Evolutionary conservation across 352 stramenopile species (phyloP).

Genomic region (Globisporangium mamillatum): DNA sequence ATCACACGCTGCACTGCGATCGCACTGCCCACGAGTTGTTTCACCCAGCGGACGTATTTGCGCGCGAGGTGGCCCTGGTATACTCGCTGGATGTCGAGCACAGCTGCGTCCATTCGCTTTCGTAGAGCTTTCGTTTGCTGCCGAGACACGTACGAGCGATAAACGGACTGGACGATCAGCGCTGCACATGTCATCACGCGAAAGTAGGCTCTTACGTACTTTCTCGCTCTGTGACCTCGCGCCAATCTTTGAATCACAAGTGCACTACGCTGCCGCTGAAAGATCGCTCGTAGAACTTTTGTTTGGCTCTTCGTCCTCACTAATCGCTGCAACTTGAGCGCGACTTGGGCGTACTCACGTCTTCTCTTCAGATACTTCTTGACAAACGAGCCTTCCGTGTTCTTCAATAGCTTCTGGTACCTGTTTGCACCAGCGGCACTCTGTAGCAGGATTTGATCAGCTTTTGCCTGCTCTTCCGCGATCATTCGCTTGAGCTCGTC

Average conservation of each 20-base stretch:
- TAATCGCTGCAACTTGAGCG: constrained; percentile 52
- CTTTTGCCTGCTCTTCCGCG: constrained; percentile 43
- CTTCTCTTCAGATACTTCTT: constrained; percentile 58
- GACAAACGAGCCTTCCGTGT: constrained; percentile 53
- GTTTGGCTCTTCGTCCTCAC: constrained; percentile 44
- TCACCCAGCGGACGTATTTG: constrained; percentile 39
- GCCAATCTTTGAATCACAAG: constrained; percentile 61
- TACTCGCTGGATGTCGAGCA: constrained; percentile 45
- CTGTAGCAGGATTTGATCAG: constrained; percentile 11
- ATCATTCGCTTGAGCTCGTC: constrained; percentile 77
- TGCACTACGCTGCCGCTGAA: constrained; percentile 36
- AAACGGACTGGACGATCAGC: constrained; percentile 68
- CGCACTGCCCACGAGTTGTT: constrained; percentile 38
- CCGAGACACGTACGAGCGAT: constrained; percentile 48
- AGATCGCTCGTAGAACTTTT: constrained; percentile 43
- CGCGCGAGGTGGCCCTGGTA: constrained; percentile 51
- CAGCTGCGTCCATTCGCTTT: constrained; percentile 23
- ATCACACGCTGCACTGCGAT: constrained; percentile 48
- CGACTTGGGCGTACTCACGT: constrained; percentile 39
- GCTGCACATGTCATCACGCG: constrained; percentile 47
- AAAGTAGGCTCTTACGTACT: constrained; percentile 49
- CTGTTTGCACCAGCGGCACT: constrained; percentile 1
- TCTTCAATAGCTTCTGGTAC: constrained; percentile 47
- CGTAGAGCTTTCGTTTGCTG: constrained; percentile 32
- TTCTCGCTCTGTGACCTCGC: constrained; percentile 45